A percentile compares a stretch with the other conserved stretches of the same genome.
phyloP scores from a whole-genome alignment of 768 basidiomycete genomes.

The Termitomyces sp. region DNA sequence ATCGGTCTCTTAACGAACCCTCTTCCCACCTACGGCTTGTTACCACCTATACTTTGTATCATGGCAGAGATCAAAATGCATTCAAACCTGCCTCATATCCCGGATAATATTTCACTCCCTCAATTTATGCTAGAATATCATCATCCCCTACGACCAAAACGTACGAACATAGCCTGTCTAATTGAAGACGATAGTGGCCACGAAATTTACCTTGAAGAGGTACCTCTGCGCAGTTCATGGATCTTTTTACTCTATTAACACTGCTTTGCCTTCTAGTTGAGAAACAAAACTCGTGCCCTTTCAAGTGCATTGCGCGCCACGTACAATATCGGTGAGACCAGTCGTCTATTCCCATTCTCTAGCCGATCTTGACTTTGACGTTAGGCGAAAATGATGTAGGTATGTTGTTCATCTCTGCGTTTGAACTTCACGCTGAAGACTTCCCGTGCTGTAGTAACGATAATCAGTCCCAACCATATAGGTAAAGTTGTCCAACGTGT shows the following conservation, averaged over 20 bases:
- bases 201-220: constrained; percentile 33
- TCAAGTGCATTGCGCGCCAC: constrained; percentile 27
- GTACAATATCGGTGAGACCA: constrained; percentile 20
- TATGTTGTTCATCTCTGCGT: constrained; percentile 19
- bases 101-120: constrained; percentile 49
- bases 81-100: constrained; percentile 33
- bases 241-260: constrained; percentile 1
- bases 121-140: constrained; percentile 51
- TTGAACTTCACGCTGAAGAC: not conserved
- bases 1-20: not conserved
- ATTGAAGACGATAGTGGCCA: constrained; percentile 46
- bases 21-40: constrained; percentile 2
- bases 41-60: constrained; percentile 5
- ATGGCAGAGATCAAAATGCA: constrained; percentile 25
- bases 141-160: constrained; percentile 36
- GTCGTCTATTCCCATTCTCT: not conserved
- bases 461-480: constrained; percentile 49
- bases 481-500: constrained; percentile 23
- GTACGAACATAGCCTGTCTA: constrained; percentile 37
- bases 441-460: constrained; percentile 30
- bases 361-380: not conserved
- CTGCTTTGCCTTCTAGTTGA: constrained; percentile 14
- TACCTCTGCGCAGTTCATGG: constrained; percentile 9
- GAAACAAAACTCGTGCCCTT: constrained; percentile 28
- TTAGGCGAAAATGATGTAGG: constrained; percentile 46